Base-by-base conservation (phyloP, 208 protist species). In the Leishmania gerbilli region DNA sequence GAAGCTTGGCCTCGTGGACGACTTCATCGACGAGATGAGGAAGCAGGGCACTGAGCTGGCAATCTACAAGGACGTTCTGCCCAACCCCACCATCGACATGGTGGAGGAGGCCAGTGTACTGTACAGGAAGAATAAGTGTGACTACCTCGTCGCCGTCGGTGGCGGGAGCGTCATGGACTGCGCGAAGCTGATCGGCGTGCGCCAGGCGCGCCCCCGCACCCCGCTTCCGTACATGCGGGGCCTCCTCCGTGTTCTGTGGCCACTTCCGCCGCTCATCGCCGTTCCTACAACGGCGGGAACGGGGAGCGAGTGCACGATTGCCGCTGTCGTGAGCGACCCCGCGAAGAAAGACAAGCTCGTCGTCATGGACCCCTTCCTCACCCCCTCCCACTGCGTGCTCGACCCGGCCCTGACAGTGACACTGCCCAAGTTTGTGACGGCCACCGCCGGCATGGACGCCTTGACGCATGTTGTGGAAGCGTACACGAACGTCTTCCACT, bases 241-340 rank as follows among this genome's bases (percentile, higher is more conserved):
- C 27, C 56, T 93, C 72, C 74, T 91, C 76, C 77, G 84, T 34
- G 84, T 93, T 42, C 65, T 91, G 67, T 87, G 87, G 82, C 56
- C 75, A 74, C 74, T 92, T 80, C 90, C 90, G 45, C 87, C 83
- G 6, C 81, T 95, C 40, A 78, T 95, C 47, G 88, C 87, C 37
- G 88, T 98, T 3, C 94, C 95, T 2, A 98, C 95, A 2, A 97
- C 95, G 24, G 90, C 93, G 31, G 95, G 94, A 60, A 98, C 94
- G 17, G 95, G 94, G 71, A 95, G 90, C 40, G 95, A 98, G 87
- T 92, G 91, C 74, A 98, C 95, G 9, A 86, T 94, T 37, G 94
- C 95, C 42, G 83, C 93, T 17, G 92, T 98, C 47, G 85, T 98
- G 9, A 84, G 88, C 15, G 87, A 90, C 56, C 34, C 81, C 34